Conservation (phyloP, 306 rosid genomes). For the Sphenostylis stenocarpa region DNA sequence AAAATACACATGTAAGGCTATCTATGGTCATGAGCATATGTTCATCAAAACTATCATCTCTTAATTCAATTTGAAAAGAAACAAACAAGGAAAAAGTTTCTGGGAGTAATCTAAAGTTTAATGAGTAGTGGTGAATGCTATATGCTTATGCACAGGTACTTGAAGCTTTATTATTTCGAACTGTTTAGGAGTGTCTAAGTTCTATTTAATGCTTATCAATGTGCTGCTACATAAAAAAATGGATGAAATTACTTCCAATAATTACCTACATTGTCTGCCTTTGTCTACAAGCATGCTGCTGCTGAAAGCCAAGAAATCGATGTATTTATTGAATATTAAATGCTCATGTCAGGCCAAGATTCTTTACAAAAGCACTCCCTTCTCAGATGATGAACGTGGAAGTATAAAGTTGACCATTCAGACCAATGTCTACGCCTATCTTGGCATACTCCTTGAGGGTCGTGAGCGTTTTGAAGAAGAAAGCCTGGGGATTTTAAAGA, state of each 20-base stretch:
- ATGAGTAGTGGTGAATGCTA: neutral
- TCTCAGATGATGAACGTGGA: constrained; percentile 85
- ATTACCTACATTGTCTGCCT: neutral
- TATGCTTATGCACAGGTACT: neutral
- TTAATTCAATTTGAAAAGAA: neutral
- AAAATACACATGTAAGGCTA: neutral
- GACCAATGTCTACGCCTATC: constrained; percentile 85
- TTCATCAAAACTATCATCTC: constrained; percentile 13
- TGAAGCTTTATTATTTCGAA: constrained; percentile 26
- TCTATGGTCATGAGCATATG: neutral
- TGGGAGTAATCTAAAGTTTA: neutral
- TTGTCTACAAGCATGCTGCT: neutral
- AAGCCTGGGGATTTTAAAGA: constrained; percentile 49
- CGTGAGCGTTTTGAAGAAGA: constrained; percentile 98
- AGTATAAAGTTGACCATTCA: constrained; percentile 83
- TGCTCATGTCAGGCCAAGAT: constrained; percentile 77
- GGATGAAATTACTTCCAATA: neutral
- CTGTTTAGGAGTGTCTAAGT: neutral
- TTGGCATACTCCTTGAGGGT: constrained; percentile 95
- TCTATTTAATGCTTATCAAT: constrained; percentile 17
- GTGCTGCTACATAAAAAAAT: neutral
- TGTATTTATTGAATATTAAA: constrained; percentile 25
- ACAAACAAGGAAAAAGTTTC: neutral
- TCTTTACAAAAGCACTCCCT: constrained; percentile 78
- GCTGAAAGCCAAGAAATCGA: constrained; percentile 22